Conservation (phyloP, 208 protist species). For the Crithidia fasciculata region DNA sequence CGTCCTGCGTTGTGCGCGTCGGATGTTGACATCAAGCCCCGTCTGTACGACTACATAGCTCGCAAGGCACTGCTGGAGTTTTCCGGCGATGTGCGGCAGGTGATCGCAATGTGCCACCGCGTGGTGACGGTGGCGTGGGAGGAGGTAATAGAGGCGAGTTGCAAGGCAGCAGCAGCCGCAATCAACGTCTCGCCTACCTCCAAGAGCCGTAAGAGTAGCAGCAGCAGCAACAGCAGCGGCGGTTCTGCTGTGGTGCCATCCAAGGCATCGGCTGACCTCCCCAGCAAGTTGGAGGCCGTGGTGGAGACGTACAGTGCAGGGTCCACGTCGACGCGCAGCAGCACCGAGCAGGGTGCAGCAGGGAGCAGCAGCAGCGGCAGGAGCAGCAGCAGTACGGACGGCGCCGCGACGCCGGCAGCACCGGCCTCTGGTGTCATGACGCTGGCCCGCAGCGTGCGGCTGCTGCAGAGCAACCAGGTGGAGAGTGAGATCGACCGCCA, state of each 20-base stretch:
- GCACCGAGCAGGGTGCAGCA: background rate
- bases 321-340: background rate
- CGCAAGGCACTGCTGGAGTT: slow-evolving; percentile 66
- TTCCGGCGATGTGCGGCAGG: slow-evolving; percentile 76
- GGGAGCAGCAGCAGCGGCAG: background rate
- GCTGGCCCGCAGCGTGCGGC: slow-evolving; percentile 52
- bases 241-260: no score
- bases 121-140: slow-evolving; percentile 54
- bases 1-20: background rate
- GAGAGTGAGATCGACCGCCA: slow-evolving; percentile 63
- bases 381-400: background rate
- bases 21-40: slow-evolving; percentile 47
- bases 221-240: background rate
- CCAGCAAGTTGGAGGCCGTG: slow-evolving; percentile 31
- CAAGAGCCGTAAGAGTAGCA: background rate
- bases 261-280: slow-evolving; percentile 1
- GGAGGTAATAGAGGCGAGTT: slow-evolving; percentile 31
- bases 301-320: slow-evolving; percentile 25
- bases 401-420: background rate
- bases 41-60: slow-evolving; percentile 68
- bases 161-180: background rate
- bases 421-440: slow-evolving; percentile 34
- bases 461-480: slow-evolving; percentile 48
- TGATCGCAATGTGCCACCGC: slow-evolving; percentile 70
- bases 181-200: background rate